A percentile compares a stretch with the other conserved stretches of the same genome.
Conservation (phyloP, 768 basidiomycete genomes). For the Psilocybe cyanescens region DNA sequence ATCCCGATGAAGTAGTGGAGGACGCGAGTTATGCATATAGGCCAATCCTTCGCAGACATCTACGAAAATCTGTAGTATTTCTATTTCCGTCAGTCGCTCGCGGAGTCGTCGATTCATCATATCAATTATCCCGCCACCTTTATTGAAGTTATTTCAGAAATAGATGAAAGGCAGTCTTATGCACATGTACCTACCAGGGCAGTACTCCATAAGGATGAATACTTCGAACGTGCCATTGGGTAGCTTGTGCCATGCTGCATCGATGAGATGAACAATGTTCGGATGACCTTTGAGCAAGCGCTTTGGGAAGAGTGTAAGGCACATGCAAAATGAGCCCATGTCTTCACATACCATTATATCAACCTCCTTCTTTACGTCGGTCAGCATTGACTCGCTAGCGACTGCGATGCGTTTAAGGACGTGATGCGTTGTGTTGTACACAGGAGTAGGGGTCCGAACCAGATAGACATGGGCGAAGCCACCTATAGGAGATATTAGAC, state of each 20-base stretch:
- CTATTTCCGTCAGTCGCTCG: conserved; percentile 92
- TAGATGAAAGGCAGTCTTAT: conserved; percentile 9
- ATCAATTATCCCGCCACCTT: conserved; percentile 98
- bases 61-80: conserved; percentile 97
- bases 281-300: conserved; percentile 91
- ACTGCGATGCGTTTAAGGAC: conserved; percentile 97
- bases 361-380: conserved; percentile 96
- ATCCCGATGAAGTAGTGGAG: conserved; percentile 93
- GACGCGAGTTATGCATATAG: conserved; percentile 92
- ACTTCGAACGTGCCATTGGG: conserved; percentile 90
- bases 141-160: background rate
- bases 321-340: conserved; percentile 3
- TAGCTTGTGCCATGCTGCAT: conserved; percentile 89
- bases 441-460: conserved; percentile 82
- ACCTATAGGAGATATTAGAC: conserved; percentile 52
- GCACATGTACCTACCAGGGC: conserved; percentile 66
- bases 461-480: conserved; percentile 99
- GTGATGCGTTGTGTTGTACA: conserved; percentile 92
- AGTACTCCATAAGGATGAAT: conserved; percentile 99
- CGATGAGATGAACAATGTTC: conserved; percentile 95
- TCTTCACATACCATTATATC: conserved; percentile 87
- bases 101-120: conserved; percentile 98
- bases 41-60: conserved; percentile 98
- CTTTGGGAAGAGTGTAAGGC: conserved; percentile 43
- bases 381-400: conserved; percentile 84